Conservation (phyloP, 1,284 basidiomycete genomes). For the Rhodotorula glutinis region DNA sequence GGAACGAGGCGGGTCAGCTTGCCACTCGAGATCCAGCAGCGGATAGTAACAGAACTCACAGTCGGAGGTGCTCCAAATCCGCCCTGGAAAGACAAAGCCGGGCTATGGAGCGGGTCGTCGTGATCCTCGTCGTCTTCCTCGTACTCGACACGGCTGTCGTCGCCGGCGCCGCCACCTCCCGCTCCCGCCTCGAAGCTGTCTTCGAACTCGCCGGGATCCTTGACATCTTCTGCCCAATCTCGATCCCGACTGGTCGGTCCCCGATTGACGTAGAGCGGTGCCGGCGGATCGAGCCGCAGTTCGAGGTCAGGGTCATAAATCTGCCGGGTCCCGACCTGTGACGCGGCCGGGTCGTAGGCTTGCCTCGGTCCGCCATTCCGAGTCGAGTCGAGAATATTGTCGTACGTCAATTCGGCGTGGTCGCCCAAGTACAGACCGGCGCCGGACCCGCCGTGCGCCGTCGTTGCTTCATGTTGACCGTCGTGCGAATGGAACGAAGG, state of each 20-base stretch:
- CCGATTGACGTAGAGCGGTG: slow-evolving; percentile 2
- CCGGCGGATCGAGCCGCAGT: slow-evolving; percentile 1
- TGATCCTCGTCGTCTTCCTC: slow-evolving; percentile 5
- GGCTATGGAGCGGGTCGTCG: slow-evolving; percentile 11
- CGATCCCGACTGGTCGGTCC: not conserved
- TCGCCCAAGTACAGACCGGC: slow-evolving; percentile 10
- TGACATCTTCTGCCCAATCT: slow-evolving; percentile 23
- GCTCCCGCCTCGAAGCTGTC: slow-evolving; percentile 29
- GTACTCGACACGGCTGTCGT: not conserved
- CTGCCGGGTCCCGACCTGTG: not conserved
- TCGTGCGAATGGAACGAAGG: slow-evolving; percentile 11
- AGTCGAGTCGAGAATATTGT: not conserved
- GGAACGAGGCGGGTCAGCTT: too few relatives aligned
- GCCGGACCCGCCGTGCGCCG: not conserved
- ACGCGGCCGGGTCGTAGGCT: slow-evolving; percentile 5
- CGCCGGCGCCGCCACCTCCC: not conserved
- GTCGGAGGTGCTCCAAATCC: slow-evolving; percentile 36
- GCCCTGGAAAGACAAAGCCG: slow-evolving; percentile 29
- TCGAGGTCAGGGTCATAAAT: slow-evolving; percentile 21
- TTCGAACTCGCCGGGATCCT: slow-evolving; percentile 26
- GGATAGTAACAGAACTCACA: slow-evolving; percentile 10
- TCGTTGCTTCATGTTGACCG: not conserved
- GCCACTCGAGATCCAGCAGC: too few relatives aligned
- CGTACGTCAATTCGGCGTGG: not conserved
- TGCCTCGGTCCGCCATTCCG: not conserved